Evolutionary conservation across 148 eudicot species (phyloP).

Genomic region (Silene uniflora): DNA sequence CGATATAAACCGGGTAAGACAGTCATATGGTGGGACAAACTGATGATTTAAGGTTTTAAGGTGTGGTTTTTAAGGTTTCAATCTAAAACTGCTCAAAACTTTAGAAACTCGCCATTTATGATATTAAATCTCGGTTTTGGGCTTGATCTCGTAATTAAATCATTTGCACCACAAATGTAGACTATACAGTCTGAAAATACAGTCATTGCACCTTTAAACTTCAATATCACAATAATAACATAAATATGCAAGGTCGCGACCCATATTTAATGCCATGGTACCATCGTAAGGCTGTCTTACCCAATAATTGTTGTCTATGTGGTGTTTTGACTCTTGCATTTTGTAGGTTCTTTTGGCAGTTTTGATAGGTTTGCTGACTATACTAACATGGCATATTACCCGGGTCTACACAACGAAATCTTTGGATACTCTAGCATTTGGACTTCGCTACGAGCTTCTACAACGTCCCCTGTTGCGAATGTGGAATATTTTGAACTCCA

Average conservation of each 20-base stretch:
- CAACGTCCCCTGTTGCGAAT: conserved; percentile 85
- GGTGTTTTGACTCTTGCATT: conserved; percentile 11
- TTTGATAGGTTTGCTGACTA: conserved; percentile 80
- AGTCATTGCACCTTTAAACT: no score
- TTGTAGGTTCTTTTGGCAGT: conserved; percentile 88
- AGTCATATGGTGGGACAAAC: not conserved
- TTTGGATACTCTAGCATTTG: conserved; percentile 68
- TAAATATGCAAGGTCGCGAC: no score
- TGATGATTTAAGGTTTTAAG: not conserved
- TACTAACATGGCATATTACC: conserved; percentile 94
- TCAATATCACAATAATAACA: no score
- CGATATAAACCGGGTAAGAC: not conserved
- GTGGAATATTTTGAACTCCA: conserved; percentile 91
- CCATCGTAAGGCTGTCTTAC: not conserved
- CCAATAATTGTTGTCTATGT: not conserved
- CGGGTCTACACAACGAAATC: conserved; percentile 83
- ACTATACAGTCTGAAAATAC: no score
- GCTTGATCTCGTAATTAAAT: no score
- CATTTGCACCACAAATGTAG: no score
- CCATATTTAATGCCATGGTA: not conserved
- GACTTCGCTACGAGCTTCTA: conserved; percentile 81
- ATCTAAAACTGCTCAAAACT: not conserved
- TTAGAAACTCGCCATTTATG: not conserved
- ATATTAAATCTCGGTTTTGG: no score
- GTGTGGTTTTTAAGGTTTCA: not conserved